Conservation (phyloP, 2,329 filamentous ascomycete genomes). For the Pseudogymnoascus sp. region DNA sequence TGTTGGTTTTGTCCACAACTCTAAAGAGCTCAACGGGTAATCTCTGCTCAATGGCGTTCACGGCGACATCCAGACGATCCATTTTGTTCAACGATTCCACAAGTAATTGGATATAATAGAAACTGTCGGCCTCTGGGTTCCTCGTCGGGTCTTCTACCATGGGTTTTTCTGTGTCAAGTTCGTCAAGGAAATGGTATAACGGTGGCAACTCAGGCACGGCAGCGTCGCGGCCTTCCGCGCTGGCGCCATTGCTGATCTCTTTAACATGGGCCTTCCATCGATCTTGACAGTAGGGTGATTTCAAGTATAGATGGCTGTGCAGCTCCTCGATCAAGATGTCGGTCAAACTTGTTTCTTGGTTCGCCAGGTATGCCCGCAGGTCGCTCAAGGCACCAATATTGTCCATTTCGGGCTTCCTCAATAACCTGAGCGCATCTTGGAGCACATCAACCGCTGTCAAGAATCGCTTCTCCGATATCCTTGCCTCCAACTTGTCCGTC, state of each 20-base stretch:
- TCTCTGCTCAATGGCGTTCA: conserved; percentile 86
- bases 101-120: conserved; percentile 82
- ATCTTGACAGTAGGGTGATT: conserved; percentile 95
- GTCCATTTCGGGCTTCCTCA: conserved; percentile 83
- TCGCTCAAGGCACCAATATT: conserved; percentile 84
- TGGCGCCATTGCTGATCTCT: conserved; percentile 45
- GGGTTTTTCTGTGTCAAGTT: conserved; percentile 51
- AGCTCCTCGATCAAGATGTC: conserved; percentile 97
- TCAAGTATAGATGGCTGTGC: conserved; percentile 94
- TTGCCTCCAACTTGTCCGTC: conserved; percentile 85
- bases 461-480: conserved; percentile 95
- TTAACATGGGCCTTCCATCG: conserved; percentile 81
- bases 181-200: conserved; percentile 54
- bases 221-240: conserved; percentile 35
- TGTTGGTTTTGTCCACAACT: conserved; percentile 90
- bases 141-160: conserved; percentile 82
- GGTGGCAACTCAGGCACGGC: conserved; percentile 38
- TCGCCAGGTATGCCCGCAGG: conserved; percentile 77
- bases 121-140: conserved; percentile 92
- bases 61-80: conserved; percentile 73
- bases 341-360: conserved; percentile 85
- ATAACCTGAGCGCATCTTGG: conserved; percentile 75
- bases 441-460: conserved; percentile 86
- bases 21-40: conserved; percentile 89
- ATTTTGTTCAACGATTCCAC: conserved; percentile 88